Evolutionary conservation across 192 early-diverging fungal genomes (phyloP), one percentile per base, ranked within the genome.

Genomic region (Backusella circina): DNA sequence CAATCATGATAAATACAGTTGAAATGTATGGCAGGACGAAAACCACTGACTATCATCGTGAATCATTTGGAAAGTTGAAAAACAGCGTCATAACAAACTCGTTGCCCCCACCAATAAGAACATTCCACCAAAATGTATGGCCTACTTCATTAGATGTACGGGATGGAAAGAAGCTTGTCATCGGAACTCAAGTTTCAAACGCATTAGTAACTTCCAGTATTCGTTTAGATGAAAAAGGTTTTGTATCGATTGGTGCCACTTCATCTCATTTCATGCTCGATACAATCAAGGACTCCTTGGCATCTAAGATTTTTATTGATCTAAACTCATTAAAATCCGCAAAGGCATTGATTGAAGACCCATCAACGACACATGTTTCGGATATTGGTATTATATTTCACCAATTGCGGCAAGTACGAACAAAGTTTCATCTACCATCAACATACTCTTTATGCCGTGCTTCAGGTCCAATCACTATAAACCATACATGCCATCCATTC

Each of bases 1-100:
- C 74, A 7, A 67, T 74, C 26, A 72, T 82, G 21, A 26, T 37
- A 8, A 82, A 82, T 64, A 72, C 74, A 0, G 30, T 78, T 5
- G 77, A 82, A 54, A 50, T 73, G 12, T 82, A 78, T 50, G 75
- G 77, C 35, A 67, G 76, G 30, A 78, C 73, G 2, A 66, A 38
- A 32, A 16, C 5, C 7, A 50, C 39, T 12, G 76, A 82, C 51
- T 28, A 33, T 33, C 80, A 82, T 37, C 37, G 75, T 13, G 74
- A 78, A 67, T 21, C 66, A 32, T 71, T 78, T 64, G 35, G 50
- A 13, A 31, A 65, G 6, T 57, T 30, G 35, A 78, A 82, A 18
- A 70, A 75, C 18, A 26, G 30, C 2, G 69, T 73, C 8, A 51
- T 44, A 2, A 10, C n/a, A 15, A 82, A 71, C 68, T 78, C 77